Evolutionary conservation across 805 yeast species (phyloP), one percentile per base, ranked within the genome.

Genomic region (Deakozyma indianensis): DNA sequence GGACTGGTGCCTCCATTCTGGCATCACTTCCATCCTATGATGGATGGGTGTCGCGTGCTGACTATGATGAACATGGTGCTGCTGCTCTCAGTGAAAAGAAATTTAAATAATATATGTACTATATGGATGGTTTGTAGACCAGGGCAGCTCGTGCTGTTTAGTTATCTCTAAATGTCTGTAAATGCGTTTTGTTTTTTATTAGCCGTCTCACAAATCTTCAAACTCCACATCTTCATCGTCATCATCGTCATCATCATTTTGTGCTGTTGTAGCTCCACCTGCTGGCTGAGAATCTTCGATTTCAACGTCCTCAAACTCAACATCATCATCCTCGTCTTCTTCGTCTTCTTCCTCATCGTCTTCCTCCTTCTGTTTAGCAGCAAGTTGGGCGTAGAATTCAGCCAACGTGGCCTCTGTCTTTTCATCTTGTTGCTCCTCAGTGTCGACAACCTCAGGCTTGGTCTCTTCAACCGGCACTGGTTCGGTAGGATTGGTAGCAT

Each of bases 301-400:
- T 57, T 44, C 67, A 32, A 57, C 63, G 24, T 63, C 68, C 27
- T 53, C 57, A n/a, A 47, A 49, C 14, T 65, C 73, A n/a, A 66
- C 73, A 2, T 63, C 70, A 7, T 65, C 73, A 5, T 64, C 67
- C 2, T 64, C 73, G 1, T 66, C 71, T 1, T 69, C 74, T 0
- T 66, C 74, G 7, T 68, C 75, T 20, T 67, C 83, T 9, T 75
- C 81, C 7, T 71, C 80, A 27, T 73, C 73, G 9, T 70, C 77
- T 49, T 78, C 83, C 43, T 70, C 70, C 3, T 75, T 80, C 56
- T 81, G 83, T 53, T 78, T 71, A 50, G 75, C 77, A 7, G 83
- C 86, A 60, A 83, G 68, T 53, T 80, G 78, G 7, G 86, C 86
- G 58, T 84, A 84, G 58, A 83, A 84, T 16, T 77, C 78, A n/a